Conservation (phyloP, 139 green algal genomes). For the Tetraselmis striata region DNA sequence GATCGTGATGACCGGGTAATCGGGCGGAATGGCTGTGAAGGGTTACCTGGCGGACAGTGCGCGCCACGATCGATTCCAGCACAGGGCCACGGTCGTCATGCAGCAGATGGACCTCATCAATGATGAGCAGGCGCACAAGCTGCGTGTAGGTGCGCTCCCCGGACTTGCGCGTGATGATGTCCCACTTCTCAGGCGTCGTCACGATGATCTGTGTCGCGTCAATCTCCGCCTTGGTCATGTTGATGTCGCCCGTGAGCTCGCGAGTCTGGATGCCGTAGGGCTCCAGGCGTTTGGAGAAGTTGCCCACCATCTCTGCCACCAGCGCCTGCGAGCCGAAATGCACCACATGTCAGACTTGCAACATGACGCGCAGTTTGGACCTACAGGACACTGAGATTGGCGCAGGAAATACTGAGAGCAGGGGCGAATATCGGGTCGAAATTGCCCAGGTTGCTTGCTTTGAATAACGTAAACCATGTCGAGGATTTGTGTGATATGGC, state of each 20-base stretch:
- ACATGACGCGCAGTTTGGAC: no score
- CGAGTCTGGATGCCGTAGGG: conserved; percentile 59
- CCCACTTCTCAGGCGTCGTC: conserved; percentile 99
- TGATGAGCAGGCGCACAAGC: conserved; percentile 88
- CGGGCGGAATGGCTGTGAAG: background rate
- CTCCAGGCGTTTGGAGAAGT: conserved; percentile 67
- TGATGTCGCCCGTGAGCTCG: no score
- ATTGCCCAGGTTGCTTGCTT: no score
- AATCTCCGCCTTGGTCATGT: no score
- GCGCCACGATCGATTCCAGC: conserved; percentile 88
- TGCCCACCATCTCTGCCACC: conserved; percentile 98
- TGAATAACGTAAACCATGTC: no score
- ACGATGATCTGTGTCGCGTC: no score
- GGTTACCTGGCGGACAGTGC: conserved; percentile 89
- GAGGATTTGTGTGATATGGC: no score
- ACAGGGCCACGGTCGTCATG: conserved; percentile 92
- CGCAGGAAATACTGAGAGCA: no score
- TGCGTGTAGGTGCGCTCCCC: conserved; percentile 90
- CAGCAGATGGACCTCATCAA: conserved; percentile 98
- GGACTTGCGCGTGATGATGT: conserved; percentile 98
- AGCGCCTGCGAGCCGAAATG: no score
- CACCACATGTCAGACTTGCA: no score
- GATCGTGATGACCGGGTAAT: background rate
- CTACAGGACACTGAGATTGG: no score
- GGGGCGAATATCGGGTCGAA: no score